Conservation (phyloP, 2,329 filamentous ascomycete genomes). For the Nakataea oryzae region DNA sequence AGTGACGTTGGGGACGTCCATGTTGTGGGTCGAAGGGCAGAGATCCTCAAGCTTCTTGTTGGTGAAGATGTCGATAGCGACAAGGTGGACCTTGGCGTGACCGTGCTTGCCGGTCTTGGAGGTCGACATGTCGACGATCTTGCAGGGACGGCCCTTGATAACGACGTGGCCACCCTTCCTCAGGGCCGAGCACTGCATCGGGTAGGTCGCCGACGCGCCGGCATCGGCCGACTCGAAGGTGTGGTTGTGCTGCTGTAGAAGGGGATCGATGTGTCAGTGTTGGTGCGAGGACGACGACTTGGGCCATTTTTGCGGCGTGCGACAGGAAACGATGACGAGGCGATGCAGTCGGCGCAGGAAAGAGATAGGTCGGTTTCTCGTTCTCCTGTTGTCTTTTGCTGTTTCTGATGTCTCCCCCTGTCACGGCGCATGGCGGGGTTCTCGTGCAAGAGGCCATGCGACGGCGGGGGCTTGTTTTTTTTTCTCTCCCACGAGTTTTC, state of each 20-base stretch:
- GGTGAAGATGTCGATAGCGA: constrained; percentile 98
- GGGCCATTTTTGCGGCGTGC: background rate
- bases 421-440: background rate
- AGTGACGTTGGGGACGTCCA: constrained; percentile 91
- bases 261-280: background rate
- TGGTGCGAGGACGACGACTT: background rate
- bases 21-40: constrained; percentile 94
- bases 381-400: background rate
- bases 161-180: constrained; percentile 98
- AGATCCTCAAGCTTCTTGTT: constrained; percentile 99
- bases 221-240: constrained; percentile 90
- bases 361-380: background rate
- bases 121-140: constrained; percentile 99
- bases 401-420: background rate
- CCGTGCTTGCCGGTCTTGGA: constrained; percentile 99
- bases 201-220: constrained; percentile 87
- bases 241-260: constrained; percentile 46
- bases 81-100: constrained; percentile 99
- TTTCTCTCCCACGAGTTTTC: background rate
- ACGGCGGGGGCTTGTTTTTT: background rate
- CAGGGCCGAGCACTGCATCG: constrained; percentile 99
- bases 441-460: background rate
- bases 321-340: background rate
- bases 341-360: background rate
- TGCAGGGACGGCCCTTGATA: constrained; percentile 98